These are phyloP conservation scores for Hibiscus syriacus DNA, from an alignment of 345 rosid species.

Conservation along the genomic window DNA sequence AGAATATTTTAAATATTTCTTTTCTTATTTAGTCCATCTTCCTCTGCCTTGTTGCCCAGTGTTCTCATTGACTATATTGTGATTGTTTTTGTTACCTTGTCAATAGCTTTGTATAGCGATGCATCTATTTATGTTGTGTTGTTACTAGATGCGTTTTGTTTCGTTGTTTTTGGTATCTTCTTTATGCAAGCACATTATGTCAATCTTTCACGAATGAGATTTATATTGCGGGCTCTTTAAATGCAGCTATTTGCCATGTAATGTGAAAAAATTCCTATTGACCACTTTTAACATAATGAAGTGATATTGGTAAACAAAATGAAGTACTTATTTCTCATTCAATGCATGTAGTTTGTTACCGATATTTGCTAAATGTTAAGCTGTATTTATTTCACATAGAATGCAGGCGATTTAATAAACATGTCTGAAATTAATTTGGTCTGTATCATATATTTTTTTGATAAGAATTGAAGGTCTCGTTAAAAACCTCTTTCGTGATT, in stretches of 20 bases:
- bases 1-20: slow-evolving; percentile 17
- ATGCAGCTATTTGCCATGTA: background rate
- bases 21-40: background rate
- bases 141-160: background rate
- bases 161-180: background rate
- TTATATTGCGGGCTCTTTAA: too few relatives aligned
- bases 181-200: background rate
- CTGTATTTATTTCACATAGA: too few relatives aligned
- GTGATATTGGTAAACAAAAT: background rate
- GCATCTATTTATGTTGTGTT: too few relatives aligned
- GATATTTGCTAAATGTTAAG: background rate
- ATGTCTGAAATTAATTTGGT: too few relatives aligned
- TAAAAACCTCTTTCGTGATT: too few relatives aligned
- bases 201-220: background rate
- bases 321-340: background rate
- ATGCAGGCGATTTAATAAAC: too few relatives aligned
- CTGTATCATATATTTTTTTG: too few relatives aligned
- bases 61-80: background rate
- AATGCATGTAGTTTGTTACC: background rate
- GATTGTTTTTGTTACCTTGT: background rate
- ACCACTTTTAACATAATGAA: background rate
- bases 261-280: background rate
- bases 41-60: background rate
- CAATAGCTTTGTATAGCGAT: background rate
- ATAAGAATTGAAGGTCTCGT: too few relatives aligned